These are phyloP conservation scores for Ceratonia siliqua DNA, from an alignment of 306 rosid genomes.

Conservation along the genomic window DNA sequence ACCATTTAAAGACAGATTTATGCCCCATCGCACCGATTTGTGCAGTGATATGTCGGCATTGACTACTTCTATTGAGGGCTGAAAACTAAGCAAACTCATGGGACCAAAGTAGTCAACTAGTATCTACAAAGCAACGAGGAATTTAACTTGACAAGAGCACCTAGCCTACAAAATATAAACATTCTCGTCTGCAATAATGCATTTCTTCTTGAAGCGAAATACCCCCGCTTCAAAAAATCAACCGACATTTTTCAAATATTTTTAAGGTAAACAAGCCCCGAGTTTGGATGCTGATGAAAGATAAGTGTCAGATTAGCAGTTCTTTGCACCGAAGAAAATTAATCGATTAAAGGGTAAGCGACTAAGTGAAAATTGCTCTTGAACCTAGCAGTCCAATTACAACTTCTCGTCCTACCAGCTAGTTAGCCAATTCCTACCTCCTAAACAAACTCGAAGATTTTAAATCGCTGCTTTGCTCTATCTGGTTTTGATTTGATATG, in stretches of 20 bases:
- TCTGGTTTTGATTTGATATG: constrained; percentile 39
- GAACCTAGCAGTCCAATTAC: constrained; percentile 31
- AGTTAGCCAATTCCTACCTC: constrained; percentile 19
- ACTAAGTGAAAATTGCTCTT: constrained; percentile 16
- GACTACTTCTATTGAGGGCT: too few relatives aligned
- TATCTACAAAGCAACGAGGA: too few relatives aligned
- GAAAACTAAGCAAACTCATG: too few relatives aligned
- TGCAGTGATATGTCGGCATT: too few relatives aligned
- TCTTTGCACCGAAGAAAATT: constrained; percentile 36
- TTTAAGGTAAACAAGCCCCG: background rate
- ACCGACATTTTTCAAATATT: constrained; percentile 6
- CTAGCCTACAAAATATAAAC: background rate
- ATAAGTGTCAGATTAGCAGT: constrained; percentile 14
- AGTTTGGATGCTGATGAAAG: constrained; percentile 22
- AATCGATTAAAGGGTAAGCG: constrained; percentile 11
- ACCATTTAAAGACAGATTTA: too few relatives aligned
- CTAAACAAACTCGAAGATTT: constrained; percentile 9
- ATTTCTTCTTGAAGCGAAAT: background rate
- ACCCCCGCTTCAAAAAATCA: background rate
- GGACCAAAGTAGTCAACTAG: too few relatives aligned
- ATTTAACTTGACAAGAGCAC: constrained; percentile 1
- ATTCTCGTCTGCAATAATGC: background rate
- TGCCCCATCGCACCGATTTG: too few relatives aligned
- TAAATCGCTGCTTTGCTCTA: constrained; percentile 23
- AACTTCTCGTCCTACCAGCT: constrained; percentile 24